Evolutionary conservation across 495 filamentous ascomycete genomes (phyloP), one percentile per base, ranked within the genome.

Genomic region (Bryoglossum gracile): DNA sequence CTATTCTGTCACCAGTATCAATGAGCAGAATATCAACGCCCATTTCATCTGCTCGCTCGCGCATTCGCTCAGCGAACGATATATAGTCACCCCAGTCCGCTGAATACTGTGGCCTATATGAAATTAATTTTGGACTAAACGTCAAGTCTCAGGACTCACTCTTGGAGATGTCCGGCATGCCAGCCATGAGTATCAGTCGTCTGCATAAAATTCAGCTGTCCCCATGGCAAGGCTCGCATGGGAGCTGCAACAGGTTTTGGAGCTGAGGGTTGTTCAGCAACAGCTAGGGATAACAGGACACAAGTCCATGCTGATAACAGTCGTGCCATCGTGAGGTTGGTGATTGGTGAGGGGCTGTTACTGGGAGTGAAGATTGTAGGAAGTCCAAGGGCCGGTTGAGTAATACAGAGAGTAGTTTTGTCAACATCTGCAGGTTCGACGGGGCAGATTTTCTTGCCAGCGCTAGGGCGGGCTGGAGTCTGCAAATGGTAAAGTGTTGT

Each of bases 71-170:
- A 17, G 89, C 79, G 59, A 98, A 95, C 8, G 92, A 97, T 55
- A 97, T 76, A 66, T 97, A 98, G 68, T 98, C 92, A 28, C 92
- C 92, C 86, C 92, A 96, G 63, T 97, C 92, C 30, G 88, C 94
- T 13, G 88, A 90, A 63, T 87, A 98, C 21, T 88, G 89, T 1
- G 89, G 71, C 67, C 83, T 87, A 57, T 22, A 21, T 41, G 9
- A 36, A 13, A 34, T 52, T 42, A 55, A 48, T 9, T n/a, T 32
- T 34, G 21, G 23, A 22, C 16, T 34, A 4, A 8, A 2, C 21
- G 4, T 33, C 3, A 19, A 34, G 26, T 14, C 9, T 19, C 19
- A 17, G 41, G 28, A 39, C 70, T 53, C 70, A 85, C 81, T 98
- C 92, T 68, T 87, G 83, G 5, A 97, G 69, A 75, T 98, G 92